phyloP scores from a whole-genome alignment of 305 asterid species.

The Fraxinus nigra region DNA sequence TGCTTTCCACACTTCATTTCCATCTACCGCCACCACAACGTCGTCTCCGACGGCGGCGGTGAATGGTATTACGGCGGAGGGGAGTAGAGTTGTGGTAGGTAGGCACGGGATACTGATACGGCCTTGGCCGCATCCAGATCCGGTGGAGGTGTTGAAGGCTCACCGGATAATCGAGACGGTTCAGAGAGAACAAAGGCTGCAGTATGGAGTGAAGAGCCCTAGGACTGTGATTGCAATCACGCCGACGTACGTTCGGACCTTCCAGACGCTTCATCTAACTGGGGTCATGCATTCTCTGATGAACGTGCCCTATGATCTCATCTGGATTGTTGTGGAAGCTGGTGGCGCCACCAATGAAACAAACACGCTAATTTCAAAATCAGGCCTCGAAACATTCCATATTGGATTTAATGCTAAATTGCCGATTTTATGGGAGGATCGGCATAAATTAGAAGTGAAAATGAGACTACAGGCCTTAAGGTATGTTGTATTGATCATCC shows the following conservation, averaged over 20 bases:
- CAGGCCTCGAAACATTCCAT: slow-evolving; percentile 70
- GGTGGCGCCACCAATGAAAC: slow-evolving; percentile 84
- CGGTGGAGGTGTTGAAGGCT: slow-evolving; percentile 88
- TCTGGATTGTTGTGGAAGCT: slow-evolving; percentile 95
- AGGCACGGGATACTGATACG: slow-evolving; percentile 88
- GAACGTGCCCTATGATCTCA: slow-evolving; percentile 74
- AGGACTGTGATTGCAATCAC: slow-evolving; percentile 73
- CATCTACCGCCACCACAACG: slow-evolving; percentile 10
- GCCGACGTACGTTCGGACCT: slow-evolving; percentile 90
- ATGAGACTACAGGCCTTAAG: slow-evolving; percentile 85
- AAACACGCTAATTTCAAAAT: slow-evolving; percentile 58
- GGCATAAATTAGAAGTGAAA: slow-evolving; percentile 70
- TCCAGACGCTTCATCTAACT: slow-evolving; percentile 89
- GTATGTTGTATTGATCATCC: slow-evolving; percentile 27
- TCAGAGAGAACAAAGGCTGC: slow-evolving; percentile 80
- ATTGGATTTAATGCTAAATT: slow-evolving; percentile 59
- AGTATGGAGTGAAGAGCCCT: slow-evolving; percentile 76
- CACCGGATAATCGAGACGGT: slow-evolving; percentile 82
- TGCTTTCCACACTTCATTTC: slow-evolving; percentile 27
- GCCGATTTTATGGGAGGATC: slow-evolving; percentile 85
- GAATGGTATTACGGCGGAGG: slow-evolving; percentile 28
- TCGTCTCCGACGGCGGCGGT: slow-evolving; percentile 26
- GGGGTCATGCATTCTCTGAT: slow-evolving; percentile 93
- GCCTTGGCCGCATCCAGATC: slow-evolving; percentile 99
- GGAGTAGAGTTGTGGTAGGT: slow-evolving; percentile 86